Evolutionary conservation across 2,329 filamentous ascomycete species (phyloP).

Genomic region (Trichophyton verrucosum): DNA sequence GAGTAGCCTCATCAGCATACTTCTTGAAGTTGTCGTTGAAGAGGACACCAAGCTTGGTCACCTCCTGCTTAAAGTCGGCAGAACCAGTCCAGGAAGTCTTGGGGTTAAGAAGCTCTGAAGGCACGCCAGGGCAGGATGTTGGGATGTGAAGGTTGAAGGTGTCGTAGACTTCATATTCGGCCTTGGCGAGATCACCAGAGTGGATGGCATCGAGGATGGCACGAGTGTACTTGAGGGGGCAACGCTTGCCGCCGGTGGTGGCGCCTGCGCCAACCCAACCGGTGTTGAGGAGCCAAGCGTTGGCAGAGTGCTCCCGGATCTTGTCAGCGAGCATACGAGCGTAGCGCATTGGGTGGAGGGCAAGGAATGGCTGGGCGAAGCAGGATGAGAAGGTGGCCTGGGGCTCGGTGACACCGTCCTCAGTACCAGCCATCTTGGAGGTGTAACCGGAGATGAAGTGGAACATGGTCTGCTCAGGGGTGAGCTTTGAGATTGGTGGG

Average conservation of each 20-base stretch:
- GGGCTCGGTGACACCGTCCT: constrained; percentile 91
- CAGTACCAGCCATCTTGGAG: constrained; percentile 99
- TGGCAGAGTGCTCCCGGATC: constrained; percentile 88
- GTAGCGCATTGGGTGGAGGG: constrained; percentile 97
- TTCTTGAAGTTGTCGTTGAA: constrained; percentile 98
- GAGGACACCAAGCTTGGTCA: constrained; percentile 75
- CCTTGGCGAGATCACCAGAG: constrained; percentile 85
- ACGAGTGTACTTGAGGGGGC: constrained; percentile 96
- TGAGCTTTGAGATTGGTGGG: constrained; percentile 93
- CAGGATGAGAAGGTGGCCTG: constrained; percentile 98
- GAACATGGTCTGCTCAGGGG: constrained; percentile 96
- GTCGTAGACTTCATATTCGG: constrained; percentile 87
- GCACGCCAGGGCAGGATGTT: constrained; percentile 78
- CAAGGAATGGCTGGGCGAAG: constrained; percentile 98
- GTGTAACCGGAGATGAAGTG: constrained; percentile 99
- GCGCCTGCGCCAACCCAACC: constrained; percentile 91
- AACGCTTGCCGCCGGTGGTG: constrained; percentile 85
- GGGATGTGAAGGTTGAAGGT: constrained; percentile 97
- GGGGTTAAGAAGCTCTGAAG: constrained; percentile 86
- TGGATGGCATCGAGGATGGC: constrained; percentile 98
- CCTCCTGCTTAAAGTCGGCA: constrained; percentile 70
- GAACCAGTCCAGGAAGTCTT: constrained; percentile 82
- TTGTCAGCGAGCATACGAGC: constrained; percentile 97
- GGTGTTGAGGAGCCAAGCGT: constrained; percentile 97
- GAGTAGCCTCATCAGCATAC: constrained; percentile 72